Evolutionary conservation across 495 filamentous ascomycete species (phyloP), one percentile per base, ranked within the genome.

Genomic region (Parmelia sp.): DNA sequence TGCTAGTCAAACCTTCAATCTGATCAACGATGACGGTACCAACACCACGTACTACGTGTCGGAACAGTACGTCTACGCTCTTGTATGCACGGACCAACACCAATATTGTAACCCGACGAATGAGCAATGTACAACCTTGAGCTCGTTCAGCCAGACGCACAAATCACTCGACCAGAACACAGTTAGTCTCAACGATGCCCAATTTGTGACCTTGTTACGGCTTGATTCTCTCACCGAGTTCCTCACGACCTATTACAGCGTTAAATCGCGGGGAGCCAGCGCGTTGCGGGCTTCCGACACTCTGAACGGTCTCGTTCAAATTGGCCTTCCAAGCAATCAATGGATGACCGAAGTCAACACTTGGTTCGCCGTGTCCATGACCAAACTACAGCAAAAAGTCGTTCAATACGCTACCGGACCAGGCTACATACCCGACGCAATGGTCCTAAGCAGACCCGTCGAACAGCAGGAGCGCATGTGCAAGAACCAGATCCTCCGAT

Each of bases 141-240:
- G 59, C 0, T 65, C 61, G 17, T 14, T 31, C 8, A 1, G 1
- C 6, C 37, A 35, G 0, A 33, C 57, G 1, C 0, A 3, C 36
- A 19, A 12, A 31, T 75, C 79, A 64, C 77, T 80, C 39, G 71
- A 73, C 9, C 79, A 78, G 4, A 33, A 33, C 17, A 33, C 5
- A 58, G 72, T 82, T 12, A 70, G 73, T 12, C 79, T 82, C 6
- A 74, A 81, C 70, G 78, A 80, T 57, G 70, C 76, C 61, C 77
- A 76, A 63, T 74, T 79, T 21, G 75, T 74, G 62, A 81, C 82
- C 57, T 75, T 78, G 35, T 71, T 75, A n/a, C 66, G 65, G 7
- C 74, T 84, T 25, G 60, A 62, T 3, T 42, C 60, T 6, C 66
- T 40, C 14, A 68, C 7, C 71, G 74, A 60, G 71, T 78, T 36